Evolutionary conservation across 306 rosid genomes (phyloP).

Genomic region (Pyrus pyrifolia): DNA sequence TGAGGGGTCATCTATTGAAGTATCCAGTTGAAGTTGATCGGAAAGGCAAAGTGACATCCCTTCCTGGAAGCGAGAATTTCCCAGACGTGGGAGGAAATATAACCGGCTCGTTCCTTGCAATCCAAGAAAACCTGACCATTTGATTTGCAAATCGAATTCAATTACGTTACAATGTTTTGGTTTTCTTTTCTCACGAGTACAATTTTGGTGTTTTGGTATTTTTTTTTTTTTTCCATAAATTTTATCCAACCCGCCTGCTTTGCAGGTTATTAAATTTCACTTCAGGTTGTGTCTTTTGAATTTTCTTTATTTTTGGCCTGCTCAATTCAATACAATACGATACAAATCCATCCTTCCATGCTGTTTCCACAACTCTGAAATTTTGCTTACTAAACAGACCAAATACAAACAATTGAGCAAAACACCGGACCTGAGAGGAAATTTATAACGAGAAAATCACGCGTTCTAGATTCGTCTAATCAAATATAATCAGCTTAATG

Average conservation of each 20-base stretch:
- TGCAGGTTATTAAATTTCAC: background rate
- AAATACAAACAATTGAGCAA: background rate
- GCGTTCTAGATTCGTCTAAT: background rate
- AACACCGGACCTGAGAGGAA: background rate
- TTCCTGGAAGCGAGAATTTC: conserved; percentile 70
- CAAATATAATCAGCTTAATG: background rate
- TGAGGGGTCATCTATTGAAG: conserved; percentile 77
- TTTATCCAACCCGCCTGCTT: background rate
- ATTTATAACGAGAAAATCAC: background rate
- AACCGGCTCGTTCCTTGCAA: conserved; percentile 78
- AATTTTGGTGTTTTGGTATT: too few species aligned
- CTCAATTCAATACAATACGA: too few species aligned
- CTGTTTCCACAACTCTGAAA: background rate
- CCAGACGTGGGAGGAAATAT: conserved; percentile 94
- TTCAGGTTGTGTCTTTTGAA: background rate
- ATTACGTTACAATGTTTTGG: too few species aligned
- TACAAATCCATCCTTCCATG: background rate
- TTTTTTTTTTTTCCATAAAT: too few species aligned
- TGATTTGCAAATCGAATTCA: conserved; percentile 24
- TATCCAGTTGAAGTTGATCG: conserved; percentile 81
- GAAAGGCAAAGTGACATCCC: conserved; percentile 69
- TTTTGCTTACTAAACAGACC: background rate
- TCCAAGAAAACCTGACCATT: conserved; percentile 85
- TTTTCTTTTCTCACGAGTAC: too few species aligned
- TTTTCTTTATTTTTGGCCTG: background rate